phyloP scores from a whole-genome alignment of 441 rosid genomes.

The Populus trichocarpa region DNA sequence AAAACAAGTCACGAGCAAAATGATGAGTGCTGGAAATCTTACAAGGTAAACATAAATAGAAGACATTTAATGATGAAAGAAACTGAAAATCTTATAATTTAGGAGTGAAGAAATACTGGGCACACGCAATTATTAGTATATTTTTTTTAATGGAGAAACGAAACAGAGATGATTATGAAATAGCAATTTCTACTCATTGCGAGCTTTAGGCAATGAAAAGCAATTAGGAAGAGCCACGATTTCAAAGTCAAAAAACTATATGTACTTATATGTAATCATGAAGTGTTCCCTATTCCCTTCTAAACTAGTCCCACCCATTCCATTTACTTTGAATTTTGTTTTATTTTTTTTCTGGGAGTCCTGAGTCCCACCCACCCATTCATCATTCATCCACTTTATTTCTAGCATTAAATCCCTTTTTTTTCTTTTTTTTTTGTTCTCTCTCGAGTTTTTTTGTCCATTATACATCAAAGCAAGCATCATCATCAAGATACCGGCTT shows the following conservation, averaged over 20 bases:
- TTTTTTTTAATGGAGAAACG: not conserved
- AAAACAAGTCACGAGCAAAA: not conserved
- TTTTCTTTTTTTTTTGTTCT: not conserved
- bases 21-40: not conserved
- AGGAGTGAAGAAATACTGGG: not conserved
- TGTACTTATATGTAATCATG: slow-evolving; percentile 19
- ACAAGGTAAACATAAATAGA: not conserved
- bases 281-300: slow-evolving; percentile 19
- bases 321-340: not conserved
- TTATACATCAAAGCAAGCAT: not conserved
- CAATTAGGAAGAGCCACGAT: not conserved
- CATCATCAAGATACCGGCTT: not conserved
- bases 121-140: not conserved
- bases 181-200: not conserved
- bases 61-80: not conserved
- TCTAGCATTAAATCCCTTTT: not conserved
- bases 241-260: slow-evolving; percentile 11
- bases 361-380: slow-evolving; percentile 7
- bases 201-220: not conserved
- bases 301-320: slow-evolving; percentile 7
- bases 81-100: not conserved
- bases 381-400: slow-evolving; percentile 16
- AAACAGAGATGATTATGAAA: not conserved
- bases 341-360: not conserved
- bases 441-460: not conserved